Base-by-base conservation (phyloP, 225 moss, liverwort and hornwort species). In the Pleurozium schreberi region DNA sequence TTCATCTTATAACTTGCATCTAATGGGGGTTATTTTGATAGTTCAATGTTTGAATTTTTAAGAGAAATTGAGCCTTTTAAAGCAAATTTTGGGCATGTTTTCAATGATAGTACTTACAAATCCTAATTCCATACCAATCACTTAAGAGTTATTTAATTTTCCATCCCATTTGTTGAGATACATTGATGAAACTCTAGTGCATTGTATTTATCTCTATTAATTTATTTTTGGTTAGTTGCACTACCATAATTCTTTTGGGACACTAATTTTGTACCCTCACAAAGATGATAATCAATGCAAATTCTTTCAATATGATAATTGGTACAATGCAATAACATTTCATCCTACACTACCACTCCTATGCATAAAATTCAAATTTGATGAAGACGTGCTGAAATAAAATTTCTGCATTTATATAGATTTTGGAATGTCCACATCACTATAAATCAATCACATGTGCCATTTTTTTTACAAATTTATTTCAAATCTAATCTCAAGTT, bases 131-230 rank as follows among this genome's bases (percentile, higher is more conserved):
- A 13, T 13, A 33, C 34, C 19, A 75, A 34, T 50, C 8, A 33
- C 5, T 33, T 9, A 20, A 33, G 6, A 50, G 2, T 12, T 12
- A 14, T 42, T 42, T 45, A 8, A 12, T 8, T 50, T 75, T 49
- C 21, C 0, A 0, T 34, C 13, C 21, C 21, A 52, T 75, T 36
- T 52, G 21, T 0, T 0, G 1, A 33, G 19, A 49, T 49, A 21
- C 12, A 10, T 33, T 49, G 3, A 50, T 50, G 14, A 75, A 33
- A 50, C 1, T 50, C 0, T 20, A 22, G 52, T 50, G 21, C 14
- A 36, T 6, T 36, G 1, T 53, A 34, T 0, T 36, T 8, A 34
- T 76, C 0, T 34, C 22, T 13, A 34, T 8, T n/a, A n/a, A n/a
- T n/a, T n/a, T n/a, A 4, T 11, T 12, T 75, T 14, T 52, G 2